These are phyloP conservation scores for Jamesozyma hellenica DNA, from an alignment of 805 yeast genomes.

Conservation along the genomic window DNA sequence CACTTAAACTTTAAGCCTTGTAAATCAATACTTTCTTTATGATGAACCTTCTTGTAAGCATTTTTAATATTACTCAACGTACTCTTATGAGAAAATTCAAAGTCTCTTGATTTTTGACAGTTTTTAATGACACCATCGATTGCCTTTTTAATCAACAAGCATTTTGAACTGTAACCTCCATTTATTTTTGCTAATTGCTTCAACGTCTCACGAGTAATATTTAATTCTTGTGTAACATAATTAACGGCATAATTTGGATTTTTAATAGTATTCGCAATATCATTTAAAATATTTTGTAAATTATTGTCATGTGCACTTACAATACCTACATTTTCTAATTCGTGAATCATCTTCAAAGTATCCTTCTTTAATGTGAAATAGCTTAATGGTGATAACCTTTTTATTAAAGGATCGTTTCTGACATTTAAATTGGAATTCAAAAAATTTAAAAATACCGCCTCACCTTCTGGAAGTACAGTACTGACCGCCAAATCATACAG, in stretches of 20 bases:
- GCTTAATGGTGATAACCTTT: conserved; percentile 37
- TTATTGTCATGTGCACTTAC: conserved; percentile 53
- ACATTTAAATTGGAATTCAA: conserved; percentile 34
- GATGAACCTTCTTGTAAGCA: conserved; percentile 30
- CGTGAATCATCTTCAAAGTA: conserved; percentile 65
- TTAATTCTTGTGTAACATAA: conserved; percentile 38
- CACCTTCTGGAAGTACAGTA: conserved; percentile 43
- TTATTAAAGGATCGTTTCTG: conserved; percentile 31
- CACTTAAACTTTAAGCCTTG: conserved; percentile 57
- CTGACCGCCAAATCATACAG: conserved; percentile 42
- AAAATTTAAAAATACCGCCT: conserved; percentile 48
- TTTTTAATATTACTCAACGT: conserved; percentile 33
- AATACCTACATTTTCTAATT: conserved; percentile 58
- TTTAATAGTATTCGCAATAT: conserved; percentile 70
- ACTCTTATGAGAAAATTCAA: conserved; percentile 22
- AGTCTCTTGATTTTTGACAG: conserved; percentile 33
- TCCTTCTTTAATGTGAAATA: conserved; percentile 71
- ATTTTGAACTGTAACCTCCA: conserved; percentile 32
- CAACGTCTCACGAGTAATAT: conserved; percentile 36
- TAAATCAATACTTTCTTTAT: conserved; percentile 19
- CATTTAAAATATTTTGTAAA: conserved; percentile 71
- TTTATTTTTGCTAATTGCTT: conserved; percentile 38
- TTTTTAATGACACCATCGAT: conserved; percentile 43
- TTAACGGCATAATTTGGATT: conserved; percentile 44
- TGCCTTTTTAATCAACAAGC: conserved; percentile 36